Base-by-base conservation (phyloP, 371 early-diverging fungal genomes). In the Mortierella sp. region DNA sequence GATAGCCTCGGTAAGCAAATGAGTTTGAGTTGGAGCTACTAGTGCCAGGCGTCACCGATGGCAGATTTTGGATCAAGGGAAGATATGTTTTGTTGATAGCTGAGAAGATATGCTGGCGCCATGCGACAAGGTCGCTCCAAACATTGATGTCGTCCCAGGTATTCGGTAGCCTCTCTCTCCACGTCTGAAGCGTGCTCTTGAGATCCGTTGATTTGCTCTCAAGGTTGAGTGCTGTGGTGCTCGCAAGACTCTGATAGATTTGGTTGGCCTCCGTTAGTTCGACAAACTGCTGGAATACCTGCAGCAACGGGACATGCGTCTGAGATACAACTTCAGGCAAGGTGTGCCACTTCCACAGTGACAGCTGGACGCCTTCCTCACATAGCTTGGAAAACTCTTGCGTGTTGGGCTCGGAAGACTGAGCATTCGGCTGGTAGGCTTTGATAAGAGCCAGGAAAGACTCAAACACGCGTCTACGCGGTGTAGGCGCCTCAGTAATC, bases 121-220 rank as follows among this genome's bases (percentile, higher is more conserved):
- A 99, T 2, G 97, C 92, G 4, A 98, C 96, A 22, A 98, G 79
- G 63, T 98, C 96, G 65, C 96, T 95, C 99, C 99, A 99, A 1
- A 98, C 83, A 54, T 94, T 92, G 71, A 99, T 96, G 72, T 96
- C 95, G 62, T 99, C 99, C 94, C 96, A 98, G 54, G 86, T 83
- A 70, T 96, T 98, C 9, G 99, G 99, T 47, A 99, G 79, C 27
- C 99, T 88, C 61, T 99, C 99, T 56, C 99, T 86, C 99, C 99
- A 99, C 1, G 97, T 96, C 54, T 90, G 88, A 17, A 99, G 77
- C 14, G 94, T 87, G 34, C 91, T 91, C 67, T 97, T 95, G 24
- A 99, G 79, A 52, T 99, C 98, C 40, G 88, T 88, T 5, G 94
- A 90, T 65, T 91, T 90, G 55, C 80, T 79, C 34, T 98, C 96